Percentiles rank a stretch among this genome's conserved stretches.
These are phyloP conservation scores for Wickerhamiella alocasiicola DNA, from an alignment of 805 yeast genomes.

Conservation along the genomic window DNA sequence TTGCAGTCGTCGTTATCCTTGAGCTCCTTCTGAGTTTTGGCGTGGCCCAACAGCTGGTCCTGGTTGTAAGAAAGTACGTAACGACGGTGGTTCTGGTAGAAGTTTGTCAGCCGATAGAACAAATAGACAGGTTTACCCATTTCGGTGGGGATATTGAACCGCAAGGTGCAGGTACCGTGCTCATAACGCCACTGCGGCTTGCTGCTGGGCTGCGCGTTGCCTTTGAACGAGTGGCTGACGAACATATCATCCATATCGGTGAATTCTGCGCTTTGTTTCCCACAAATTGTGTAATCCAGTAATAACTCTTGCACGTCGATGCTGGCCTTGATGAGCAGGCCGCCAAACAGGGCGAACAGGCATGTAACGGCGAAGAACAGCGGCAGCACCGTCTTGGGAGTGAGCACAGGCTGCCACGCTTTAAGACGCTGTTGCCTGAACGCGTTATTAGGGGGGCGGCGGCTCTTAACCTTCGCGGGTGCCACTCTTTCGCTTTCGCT, in stretches of 20 bases:
- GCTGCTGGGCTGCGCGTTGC: conserved; percentile 24
- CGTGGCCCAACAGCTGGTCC: conserved; percentile 67
- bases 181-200: conserved; percentile 56
- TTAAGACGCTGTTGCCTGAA: conserved; percentile 46
- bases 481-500: conserved; percentile 25
- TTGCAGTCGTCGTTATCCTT: conserved; percentile 42
- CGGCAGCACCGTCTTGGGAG: conserved; percentile 86
- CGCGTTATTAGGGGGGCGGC: conserved; percentile 35
- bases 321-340: conserved; percentile 70
- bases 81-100: conserved; percentile 88
- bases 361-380: conserved; percentile 60
- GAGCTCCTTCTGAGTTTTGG: conserved; percentile 42
- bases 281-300: conserved; percentile 66
- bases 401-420: conserved; percentile 77
- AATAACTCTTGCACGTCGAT: conserved; percentile 61
- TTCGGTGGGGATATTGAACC: conserved; percentile 60
- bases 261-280: conserved; percentile 36
- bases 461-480: conserved; percentile 27
- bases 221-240: conserved; percentile 49
- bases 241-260: conserved; percentile 47
- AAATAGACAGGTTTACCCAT: conserved; percentile 60
- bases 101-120: conserved; percentile 79
- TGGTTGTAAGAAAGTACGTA: conserved; percentile 78
- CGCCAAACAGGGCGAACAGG: conserved; percentile 83
- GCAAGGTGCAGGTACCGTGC: conserved; percentile 46